These are phyloP conservation scores for Kwoniella pini DNA, from an alignment of 768 basidiomycete genomes.

Conservation along the genomic window DNA sequence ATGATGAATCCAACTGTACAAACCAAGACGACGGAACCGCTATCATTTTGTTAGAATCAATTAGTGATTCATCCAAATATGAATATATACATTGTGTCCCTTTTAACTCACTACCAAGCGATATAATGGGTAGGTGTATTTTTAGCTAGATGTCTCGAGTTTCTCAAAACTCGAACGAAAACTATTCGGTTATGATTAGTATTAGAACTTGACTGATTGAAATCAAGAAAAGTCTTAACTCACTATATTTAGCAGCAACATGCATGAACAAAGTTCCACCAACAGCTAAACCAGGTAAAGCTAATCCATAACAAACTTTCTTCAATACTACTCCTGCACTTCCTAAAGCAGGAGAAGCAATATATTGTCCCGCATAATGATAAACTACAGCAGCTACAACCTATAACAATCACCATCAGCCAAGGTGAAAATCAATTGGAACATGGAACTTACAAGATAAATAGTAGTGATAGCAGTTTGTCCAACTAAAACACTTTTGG, in stretches of 20 bases:
- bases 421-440: no score
- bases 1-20: conserved; percentile 39
- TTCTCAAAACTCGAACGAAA: conserved; percentile 43
- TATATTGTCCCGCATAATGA: conserved; percentile 44
- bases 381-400: conserved; percentile 50
- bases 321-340: conserved; percentile 47
- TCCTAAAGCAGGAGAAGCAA: conserved; percentile 53
- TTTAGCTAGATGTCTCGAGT: conserved; percentile 31
- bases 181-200: background rate
- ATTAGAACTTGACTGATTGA: background rate
- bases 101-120: conserved; percentile 42
- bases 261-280: conserved; percentile 35
- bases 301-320: conserved; percentile 44
- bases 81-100: no score
- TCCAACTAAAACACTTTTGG: conserved; percentile 42
- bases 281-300: conserved; percentile 38
- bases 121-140: conserved; percentile 35
- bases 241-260: conserved; percentile 8
- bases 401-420: conserved; percentile 18
- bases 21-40: conserved; percentile 32
- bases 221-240: background rate
- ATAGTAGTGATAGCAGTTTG: conserved; percentile 42
- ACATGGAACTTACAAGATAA: conserved; percentile 41
- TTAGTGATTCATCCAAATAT: no score
- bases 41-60: no score